A percentile compares a stretch with the other conserved stretches of the same genome.
phyloP scores from a whole-genome alignment of 371 early-diverging fungal species.

The Blastocladiella emersonii region DNA sequence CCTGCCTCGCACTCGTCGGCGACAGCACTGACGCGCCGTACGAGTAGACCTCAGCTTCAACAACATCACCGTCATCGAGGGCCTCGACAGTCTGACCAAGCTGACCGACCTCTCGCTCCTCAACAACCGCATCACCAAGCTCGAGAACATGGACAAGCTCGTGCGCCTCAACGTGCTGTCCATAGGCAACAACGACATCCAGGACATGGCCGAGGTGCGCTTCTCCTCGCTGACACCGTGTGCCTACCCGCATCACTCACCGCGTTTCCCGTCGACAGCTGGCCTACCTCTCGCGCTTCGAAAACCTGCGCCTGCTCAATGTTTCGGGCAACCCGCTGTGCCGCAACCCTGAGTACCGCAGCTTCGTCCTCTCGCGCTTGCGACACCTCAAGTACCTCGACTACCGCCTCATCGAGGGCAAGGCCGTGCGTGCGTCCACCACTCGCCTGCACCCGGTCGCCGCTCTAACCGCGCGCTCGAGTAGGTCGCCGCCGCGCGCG shows the following conservation, averaged over 20 bases:
- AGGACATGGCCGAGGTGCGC: constrained; percentile 15
- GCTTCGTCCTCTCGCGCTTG: constrained; percentile 31
- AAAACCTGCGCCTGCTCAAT: constrained; percentile 30
- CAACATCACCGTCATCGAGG: constrained; percentile 29
- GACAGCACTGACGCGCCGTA: neutral
- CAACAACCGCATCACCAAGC: constrained; percentile 29
- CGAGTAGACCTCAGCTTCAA: constrained; percentile 33
- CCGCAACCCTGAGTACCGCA: constrained; percentile 28
- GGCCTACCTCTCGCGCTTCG: constrained; percentile 26
- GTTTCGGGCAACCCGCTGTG: constrained; percentile 28
- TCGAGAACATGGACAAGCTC: constrained; percentile 30
- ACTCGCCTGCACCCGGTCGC: no score
- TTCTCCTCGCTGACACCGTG: no score
- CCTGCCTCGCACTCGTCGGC: no score
- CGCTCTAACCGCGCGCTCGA: neutral
- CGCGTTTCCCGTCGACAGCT: constrained; percentile 11
- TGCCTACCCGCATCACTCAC: no score
- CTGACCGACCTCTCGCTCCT: constrained; percentile 28
- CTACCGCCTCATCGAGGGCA: constrained; percentile 27
- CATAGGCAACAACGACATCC: constrained; percentile 34
- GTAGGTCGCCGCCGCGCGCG: constrained; percentile 25
- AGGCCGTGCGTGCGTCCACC: neutral
- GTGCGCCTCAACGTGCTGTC: constrained; percentile 31
- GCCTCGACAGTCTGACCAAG: constrained; percentile 19
- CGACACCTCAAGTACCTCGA: constrained; percentile 33